Evolutionary conservation across 2,329 filamentous ascomycete genomes (phyloP).

Genomic region (Trematosphaeria pertusa): DNA sequence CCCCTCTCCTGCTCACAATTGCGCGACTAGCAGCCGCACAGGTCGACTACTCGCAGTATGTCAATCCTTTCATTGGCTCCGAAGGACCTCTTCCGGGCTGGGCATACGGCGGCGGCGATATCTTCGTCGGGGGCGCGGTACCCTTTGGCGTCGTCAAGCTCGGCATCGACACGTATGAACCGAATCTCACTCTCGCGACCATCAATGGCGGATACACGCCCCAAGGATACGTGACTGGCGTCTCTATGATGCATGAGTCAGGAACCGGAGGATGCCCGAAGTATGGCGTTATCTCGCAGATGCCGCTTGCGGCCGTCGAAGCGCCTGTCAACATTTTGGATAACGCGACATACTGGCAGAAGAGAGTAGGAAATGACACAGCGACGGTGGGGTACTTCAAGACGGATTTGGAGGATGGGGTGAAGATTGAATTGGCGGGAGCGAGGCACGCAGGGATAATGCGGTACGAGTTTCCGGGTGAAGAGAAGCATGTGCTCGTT

Average conservation of each 20-base stretch:
- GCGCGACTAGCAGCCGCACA: slow-evolving; percentile 5
- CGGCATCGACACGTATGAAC: slow-evolving; percentile 44
- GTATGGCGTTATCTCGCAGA: slow-evolving; percentile 69
- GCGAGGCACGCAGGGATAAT: slow-evolving; percentile 65
- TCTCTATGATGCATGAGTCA: slow-evolving; percentile 46
- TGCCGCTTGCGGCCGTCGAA: slow-evolving; percentile 54
- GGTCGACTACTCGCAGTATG: slow-evolving; percentile 51
- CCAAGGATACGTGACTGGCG: slow-evolving; percentile 43
- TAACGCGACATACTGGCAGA: slow-evolving; percentile 50
- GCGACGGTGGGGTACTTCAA: slow-evolving; percentile 69
- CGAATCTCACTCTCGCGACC: slow-evolving; percentile 26
- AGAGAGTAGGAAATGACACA: slow-evolving; percentile 41
- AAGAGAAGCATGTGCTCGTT: slow-evolving; percentile 50
- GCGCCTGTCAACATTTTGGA: slow-evolving; percentile 48
- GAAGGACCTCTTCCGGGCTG: slow-evolving; percentile 55
- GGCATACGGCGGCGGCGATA: slow-evolving; percentile 49
- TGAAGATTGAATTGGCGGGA: slow-evolving; percentile 65
- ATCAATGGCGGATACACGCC: slow-evolving; percentile 48
- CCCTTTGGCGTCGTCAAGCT: slow-evolving; percentile 46
- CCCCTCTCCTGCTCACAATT: background rate
- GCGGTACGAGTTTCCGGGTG: slow-evolving; percentile 61
- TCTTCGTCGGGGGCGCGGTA: slow-evolving; percentile 41
- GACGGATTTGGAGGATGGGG: slow-evolving; percentile 62
- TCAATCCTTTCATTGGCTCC: slow-evolving; percentile 60
- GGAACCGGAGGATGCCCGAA: slow-evolving; percentile 72